phyloP scores from a whole-genome alignment of 2,329 filamentous ascomycete species.

The Venturia aucupariae region DNA sequence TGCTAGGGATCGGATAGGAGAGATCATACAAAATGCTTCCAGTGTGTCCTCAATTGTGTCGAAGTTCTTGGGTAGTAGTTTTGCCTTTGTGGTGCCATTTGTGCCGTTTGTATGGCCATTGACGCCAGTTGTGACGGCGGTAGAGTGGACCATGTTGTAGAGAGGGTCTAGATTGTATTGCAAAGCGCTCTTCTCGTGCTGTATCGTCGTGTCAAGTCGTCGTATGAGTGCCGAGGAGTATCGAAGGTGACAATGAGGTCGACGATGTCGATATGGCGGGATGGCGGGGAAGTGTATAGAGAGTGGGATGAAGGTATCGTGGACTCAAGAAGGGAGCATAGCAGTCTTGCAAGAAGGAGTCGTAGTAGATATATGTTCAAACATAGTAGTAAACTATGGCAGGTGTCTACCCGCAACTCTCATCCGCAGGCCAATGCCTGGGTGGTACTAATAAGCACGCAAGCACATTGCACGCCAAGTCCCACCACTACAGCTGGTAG shows the following conservation, averaged over 20 bases:
- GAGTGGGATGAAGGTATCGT: neutral
- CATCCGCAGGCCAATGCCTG: slow-evolving; percentile 2
- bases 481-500: neutral
- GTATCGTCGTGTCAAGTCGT: neutral
- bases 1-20: neutral
- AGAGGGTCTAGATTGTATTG: neutral
- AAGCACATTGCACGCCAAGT: neutral
- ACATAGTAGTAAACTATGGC: neutral
- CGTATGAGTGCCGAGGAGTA: neutral
- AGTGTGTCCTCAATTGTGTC: slow-evolving; percentile 16
- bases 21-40: slow-evolving; percentile 14
- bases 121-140: slow-evolving; percentile 6
- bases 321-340: neutral
- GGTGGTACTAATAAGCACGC: neutral
- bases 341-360: neutral
- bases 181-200: neutral
- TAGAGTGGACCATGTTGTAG: slow-evolving; percentile 2
- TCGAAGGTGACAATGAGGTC: neutral
- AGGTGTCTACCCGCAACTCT: neutral
- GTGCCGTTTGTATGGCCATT: slow-evolving; percentile 4
- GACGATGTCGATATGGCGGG: neutral
- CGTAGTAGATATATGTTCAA: neutral
- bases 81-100: slow-evolving; percentile 10
- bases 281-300: neutral
- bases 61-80: slow-evolving; percentile 13